Evolutionary conservation across 192 early-diverging fungal genomes (phyloP), one percentile per base, ranked within the genome.

Genomic region (Kickxella alabastrina): DNA sequence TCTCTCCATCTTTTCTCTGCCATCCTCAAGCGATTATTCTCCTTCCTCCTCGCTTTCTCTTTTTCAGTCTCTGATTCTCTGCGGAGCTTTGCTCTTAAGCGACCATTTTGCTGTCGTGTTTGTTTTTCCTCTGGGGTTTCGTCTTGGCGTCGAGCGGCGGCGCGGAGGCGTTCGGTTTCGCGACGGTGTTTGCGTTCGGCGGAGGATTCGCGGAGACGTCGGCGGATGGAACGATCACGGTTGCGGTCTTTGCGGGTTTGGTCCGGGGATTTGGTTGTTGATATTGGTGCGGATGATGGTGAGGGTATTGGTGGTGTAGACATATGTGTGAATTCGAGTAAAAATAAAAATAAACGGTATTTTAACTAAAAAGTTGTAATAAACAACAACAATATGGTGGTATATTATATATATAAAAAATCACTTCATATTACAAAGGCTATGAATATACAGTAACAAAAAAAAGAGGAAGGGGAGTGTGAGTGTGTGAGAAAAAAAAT

Each of bases 21-120:
- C 69, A 72, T 72, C 18, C 62, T 48, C 2, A 55, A 4, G 12
- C 69, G 41, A 35, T 72, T 72, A 9, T 23, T 19, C 6, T 65
- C 69, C 12, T 43, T 28, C 2, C 69, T 32, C 2, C 37, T 29
- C 1, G 12, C 36, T 7, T 53, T 57, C 40, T 72, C 69, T 18
- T 65, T 49, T 13, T 49, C 48, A 0, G 69, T 65, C 32, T 72
- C 69, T 24, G 52, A 57, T 5, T 45, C 53, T 1, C 69, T 46
- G n/a, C 62, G 36, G 6, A 32, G 36, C 41, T 52, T 56, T 3
- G 62, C 69, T 0, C 68, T 46, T 9, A 56, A 19, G 1, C 57
- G 24, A 13, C 68, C 57, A n/a, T 52, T 57, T 3, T 25, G 52
- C n/a, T 49, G 41, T 5, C 68, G 27, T 7, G 14, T 29, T 14